Base-by-base conservation (phyloP, 257 asterid species). In the Solanum sitiens region DNA sequence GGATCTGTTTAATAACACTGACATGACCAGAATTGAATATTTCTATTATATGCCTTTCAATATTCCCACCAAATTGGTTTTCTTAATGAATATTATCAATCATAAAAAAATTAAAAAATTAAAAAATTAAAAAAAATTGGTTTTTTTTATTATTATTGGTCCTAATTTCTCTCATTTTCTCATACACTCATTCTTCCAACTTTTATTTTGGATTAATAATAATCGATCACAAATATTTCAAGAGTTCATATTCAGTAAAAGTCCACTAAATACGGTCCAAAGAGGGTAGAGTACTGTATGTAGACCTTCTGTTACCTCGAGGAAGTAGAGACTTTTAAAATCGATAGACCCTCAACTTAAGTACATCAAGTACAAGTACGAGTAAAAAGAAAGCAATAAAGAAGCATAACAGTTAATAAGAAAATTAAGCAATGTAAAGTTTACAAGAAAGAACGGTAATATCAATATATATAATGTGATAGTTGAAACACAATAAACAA, bases 1-100 rank as follows among this genome's bases (percentile, higher is more conserved):
- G 92, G 93, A 89, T 88, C 88, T 63, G 87, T 30, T 23, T 8
- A 86, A 40, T 8, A 87, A 86, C 61, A 39, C 86, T 83, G 87
- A 86, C 83, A 37, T 79, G 87, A 82, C 79, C 12, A 61, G 61
- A 42, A 45, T 45, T 25, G 14, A 18, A 42, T 77, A 65, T 18
- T 74, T 74, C 32, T 39, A 13, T 65, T 9, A 65, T 27, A 67
- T 30, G 32, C 53, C 77, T 70, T 86, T 86, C 53, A 74, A 74
- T 74, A 82, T 82, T 82, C 86, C 86, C 72, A 86, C 23, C 56
- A 82, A 82, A 9, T 82, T 80, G 70, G 4, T 6, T 80, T 80
- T 80, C 85, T 9, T 80, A 30, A 30, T 30, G 32, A 47, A 50
- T 39, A 85, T n/a, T 67, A 67, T 37, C 40, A 85, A 65, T 67